Base-by-base conservation (phyloP, 192 early-diverging fungal genomes). In the Entophlyctis helioformis region DNA sequence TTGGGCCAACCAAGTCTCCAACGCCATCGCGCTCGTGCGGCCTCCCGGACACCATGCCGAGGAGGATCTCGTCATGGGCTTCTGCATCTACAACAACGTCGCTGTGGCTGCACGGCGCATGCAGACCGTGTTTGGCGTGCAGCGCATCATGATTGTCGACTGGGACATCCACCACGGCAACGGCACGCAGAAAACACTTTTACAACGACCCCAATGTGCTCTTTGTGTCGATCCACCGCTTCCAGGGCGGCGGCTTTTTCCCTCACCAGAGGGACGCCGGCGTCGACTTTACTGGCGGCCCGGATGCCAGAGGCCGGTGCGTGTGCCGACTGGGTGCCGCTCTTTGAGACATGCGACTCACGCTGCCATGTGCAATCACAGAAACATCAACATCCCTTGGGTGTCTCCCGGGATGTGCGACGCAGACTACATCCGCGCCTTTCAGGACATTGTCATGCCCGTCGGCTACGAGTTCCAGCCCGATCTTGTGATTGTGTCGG, bases 111-210 rank as follows among this genome's bases (percentile, higher is more conserved):
- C 84, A 0, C 64, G 69, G 20, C 72, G 78, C 26, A 47, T 87
- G 5, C 72, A 77, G 40, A 36, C 36, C 20, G 25, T 64, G 8
- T 51, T 65, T n/a, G 54, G 63, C 18, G 61, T 66, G 11, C 46
- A 68, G 27, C 65, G 69, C 39, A 68, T 95, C 8, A 54, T 96
- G 57, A 82, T 96, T 20, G 51, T 96, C 12, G 92, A 96, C 50
- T 96, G 92, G 91, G 91, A 96, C 53, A 67, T 93, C 16, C 91
- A 96, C 57, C 90, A 94, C 51, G 91, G 90, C 78, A 96, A 96
- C 54, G 92, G 92, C 2, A 94, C 84, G 25, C 89, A 96, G n/a
- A 42, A 72, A 82, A 3, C 65, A 69, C 0, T 96, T 96, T 45
- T 79, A 79, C 55, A 47, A 71, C 1, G 81, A 92, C 45, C 72